Evolutionary conservation across 225 moss, liverwort and hornwort genomes (phyloP), one percentile per base, ranked within the genome.

Genomic region (Lunularia cruciata): DNA sequence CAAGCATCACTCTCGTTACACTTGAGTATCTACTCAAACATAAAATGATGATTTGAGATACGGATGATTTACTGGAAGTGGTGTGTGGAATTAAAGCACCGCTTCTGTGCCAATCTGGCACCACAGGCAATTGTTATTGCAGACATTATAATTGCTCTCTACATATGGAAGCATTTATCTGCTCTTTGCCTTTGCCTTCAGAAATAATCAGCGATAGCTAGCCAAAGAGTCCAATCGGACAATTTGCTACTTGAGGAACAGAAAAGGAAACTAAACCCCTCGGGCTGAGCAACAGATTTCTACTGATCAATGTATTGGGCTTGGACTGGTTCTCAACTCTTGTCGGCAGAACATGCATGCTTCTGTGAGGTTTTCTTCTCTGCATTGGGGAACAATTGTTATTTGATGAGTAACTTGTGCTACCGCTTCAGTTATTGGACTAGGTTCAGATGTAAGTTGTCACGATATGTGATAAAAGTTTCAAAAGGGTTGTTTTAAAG

Each of bases 321-420:
- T 40, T 64, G 27, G 48, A 18, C 39, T 49, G 47, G 47, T 72
- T 45, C 72, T 59, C 62, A 72, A 58, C 60, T 72, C 36, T 23
- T 53, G 38, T 47, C 45, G 60, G 33, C 52, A 28, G 23, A 52
- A 10, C 51, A 36, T 33, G 67, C 35, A 52, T 13, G 36, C 49
- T 67, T 67, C 32, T 52, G 46, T 43, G 48, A 67, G 66, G 66
- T 25, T 67, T 67, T 67, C 48, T 33, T 45, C 66, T 64, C 66
- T 48, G 66, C 47, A 67, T 51, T 67, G n/a, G 42, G 45, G 31
- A 30, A 67, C 51, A 67, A 6, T 22, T 67, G 51, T 30, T 46
- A n/a, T 23, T 14, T 64, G 7, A 45, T 64, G 18, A 64, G 46
- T 45, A 64, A 46, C 63, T 28, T 47, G 63, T 14, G 23, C 63